Conservation (phyloP, 306 rosid species). For the Fragaria iinumae region DNA sequence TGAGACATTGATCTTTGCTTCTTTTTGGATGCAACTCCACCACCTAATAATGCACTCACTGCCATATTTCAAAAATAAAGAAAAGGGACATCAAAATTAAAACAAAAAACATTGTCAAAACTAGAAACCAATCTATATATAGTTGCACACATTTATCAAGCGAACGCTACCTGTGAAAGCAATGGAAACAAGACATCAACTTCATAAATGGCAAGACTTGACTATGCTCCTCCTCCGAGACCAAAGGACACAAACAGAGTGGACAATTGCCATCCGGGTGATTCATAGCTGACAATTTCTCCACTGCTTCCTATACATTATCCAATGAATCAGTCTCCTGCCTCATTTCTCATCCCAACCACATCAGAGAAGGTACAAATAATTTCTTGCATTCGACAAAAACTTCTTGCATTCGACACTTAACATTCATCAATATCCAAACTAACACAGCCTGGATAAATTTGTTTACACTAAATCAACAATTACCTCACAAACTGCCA, state of each 20-base stretch:
- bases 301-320: slow-evolving; percentile 71
- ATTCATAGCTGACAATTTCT: slow-evolving; percentile 75
- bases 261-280: slow-evolving; percentile 94
- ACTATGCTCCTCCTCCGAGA: slow-evolving; percentile 46
- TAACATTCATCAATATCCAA: neutral
- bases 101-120: slow-evolving; percentile 16
- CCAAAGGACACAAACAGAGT: slow-evolving; percentile 69
- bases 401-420: neutral
- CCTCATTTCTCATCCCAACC: neutral
- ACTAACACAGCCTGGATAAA: no score
- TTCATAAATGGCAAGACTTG: slow-evolving; percentile 66
- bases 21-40: slow-evolving; percentile 74
- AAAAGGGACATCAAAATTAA: neutral
- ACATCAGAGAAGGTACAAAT: no score
- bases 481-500: slow-evolving; percentile 75
- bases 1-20: slow-evolving; percentile 36
- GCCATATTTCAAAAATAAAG: slow-evolving; percentile 31
- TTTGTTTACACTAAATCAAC: neutral
- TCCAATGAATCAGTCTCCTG: slow-evolving; percentile 7
- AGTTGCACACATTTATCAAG: neutral
- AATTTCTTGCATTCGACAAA: neutral
- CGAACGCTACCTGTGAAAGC: slow-evolving; percentile 64
- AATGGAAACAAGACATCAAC: slow-evolving; percentile 90
- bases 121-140: neutral
- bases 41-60: slow-evolving; percentile 79